Evolutionary conservation across 371 early-diverging fungal genomes (phyloP), one percentile per base, ranked within the genome.

Genomic region (Actinomortierella ambigua): DNA sequence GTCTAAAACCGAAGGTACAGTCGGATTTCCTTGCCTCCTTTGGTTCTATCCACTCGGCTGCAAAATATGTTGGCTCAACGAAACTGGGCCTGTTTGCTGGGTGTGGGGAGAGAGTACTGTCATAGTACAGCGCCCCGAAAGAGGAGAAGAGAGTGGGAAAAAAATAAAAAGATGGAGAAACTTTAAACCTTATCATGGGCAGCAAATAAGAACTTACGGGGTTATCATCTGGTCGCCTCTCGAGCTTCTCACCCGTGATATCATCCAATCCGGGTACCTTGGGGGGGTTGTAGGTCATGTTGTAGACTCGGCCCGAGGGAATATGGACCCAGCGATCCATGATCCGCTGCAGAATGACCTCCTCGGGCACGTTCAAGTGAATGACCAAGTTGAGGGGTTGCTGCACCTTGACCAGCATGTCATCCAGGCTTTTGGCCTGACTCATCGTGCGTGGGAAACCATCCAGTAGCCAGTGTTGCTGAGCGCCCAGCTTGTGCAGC

Each of bases 271-370:
- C 96, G 14, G 83, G 68, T 1, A 77, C 77, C 64, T 85, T 86
- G 7, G 99, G 99, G 49, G 99, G 98, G 60, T 97, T 98, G 79
- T 94, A 99, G 11, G 86, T 85, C 63, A 93, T 63, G 68, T 97
- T 95, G 77, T 98, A 98, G 15, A 95, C 94, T 18, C 98, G 85
- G 3, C 98, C 98, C 17, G 92, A 93, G 18, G 94, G 90, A 47
- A 93, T 86, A 65, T 97, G 97, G 43, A 97, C 90, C 91, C 95
- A 97, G 29, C 97, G 91, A 81, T 95, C 92, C 82, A 88, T 88
- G 46, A 98, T 95, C n/a, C 98, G 87, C 60, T 87, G 81, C 53
- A 97, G 73, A 52, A 98, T 96, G 17, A 97, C 91, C 43, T 88
- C 84, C 68, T 95, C 93, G 11, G 98, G 96, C 1, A 98, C 98